Percentiles rank a stretch among this genome's conserved stretches.
Evolutionary conservation across 2,329 filamentous ascomycete genomes (phyloP).

Genomic region (Macrophomina phaseolina): DNA sequence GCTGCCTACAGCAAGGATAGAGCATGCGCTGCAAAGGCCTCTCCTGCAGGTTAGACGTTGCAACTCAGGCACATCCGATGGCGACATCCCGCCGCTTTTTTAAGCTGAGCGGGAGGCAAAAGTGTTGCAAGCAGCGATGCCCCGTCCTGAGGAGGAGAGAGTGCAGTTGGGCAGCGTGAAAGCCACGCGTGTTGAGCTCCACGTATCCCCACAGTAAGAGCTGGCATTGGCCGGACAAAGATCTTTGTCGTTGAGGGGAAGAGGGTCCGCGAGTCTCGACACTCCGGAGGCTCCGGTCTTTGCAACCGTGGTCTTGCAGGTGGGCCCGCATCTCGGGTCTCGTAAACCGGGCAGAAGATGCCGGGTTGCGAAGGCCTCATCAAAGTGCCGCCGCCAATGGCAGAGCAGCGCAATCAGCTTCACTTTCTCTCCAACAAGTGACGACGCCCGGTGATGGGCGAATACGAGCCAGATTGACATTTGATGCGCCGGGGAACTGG

Average conservation of each 20-base stretch:
- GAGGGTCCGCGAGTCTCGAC: constrained; percentile 3
- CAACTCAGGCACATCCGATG: constrained; percentile 10
- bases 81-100: constrained; percentile 7
- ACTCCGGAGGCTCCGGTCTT: constrained; percentile 11
- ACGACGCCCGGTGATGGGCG: not conserved
- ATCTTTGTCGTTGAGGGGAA: constrained; percentile 21
- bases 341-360: not conserved
- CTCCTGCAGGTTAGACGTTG: constrained; percentile 4
- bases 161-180: not conserved
- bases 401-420: constrained; percentile 2
- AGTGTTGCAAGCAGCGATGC: constrained; percentile 13
- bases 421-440: not conserved
- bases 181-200: constrained; percentile 6
- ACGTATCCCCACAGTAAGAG: constrained; percentile 9
- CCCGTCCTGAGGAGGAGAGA: not conserved
- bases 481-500: constrained; percentile 16
- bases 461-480: constrained; percentile 15
- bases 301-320: constrained; percentile 11
- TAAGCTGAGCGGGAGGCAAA: not conserved
- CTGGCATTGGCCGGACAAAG: constrained; percentile 16
- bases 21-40: not conserved
- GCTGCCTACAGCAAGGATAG: not conserved
- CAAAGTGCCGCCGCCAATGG: constrained; percentile 4
- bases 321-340: constrained; percentile 17
- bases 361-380: constrained; percentile 8